phyloP scores from a whole-genome alignment of 208 protist genomes.

The Endotrypanum monterogeii region DNA sequence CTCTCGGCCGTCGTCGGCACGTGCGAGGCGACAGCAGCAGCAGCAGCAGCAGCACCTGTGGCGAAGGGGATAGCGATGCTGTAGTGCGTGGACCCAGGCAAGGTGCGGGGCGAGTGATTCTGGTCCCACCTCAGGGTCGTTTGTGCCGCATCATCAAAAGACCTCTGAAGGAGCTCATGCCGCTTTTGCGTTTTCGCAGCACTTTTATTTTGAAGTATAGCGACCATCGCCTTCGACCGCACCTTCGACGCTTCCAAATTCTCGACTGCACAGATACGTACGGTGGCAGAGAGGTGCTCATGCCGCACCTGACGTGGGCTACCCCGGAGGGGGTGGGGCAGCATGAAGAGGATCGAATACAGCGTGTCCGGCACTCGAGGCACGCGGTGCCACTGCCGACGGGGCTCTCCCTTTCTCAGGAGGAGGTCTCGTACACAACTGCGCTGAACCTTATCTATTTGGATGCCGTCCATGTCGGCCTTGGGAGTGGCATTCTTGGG shows the following conservation, averaged over 20 bases:
- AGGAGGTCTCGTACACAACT: constrained; percentile 31
- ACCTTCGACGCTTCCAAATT: constrained; percentile 69
- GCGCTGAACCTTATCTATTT: constrained; percentile 52
- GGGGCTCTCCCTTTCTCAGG: constrained; percentile 24
- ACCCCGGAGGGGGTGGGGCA: constrained; percentile 5
- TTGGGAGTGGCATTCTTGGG: constrained; percentile 18
- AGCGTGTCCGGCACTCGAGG: constrained; percentile 2
- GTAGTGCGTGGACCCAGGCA: background rate
- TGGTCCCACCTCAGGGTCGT: constrained; percentile 15
- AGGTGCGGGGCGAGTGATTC: background rate
- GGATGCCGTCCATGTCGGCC: constrained; percentile 46
- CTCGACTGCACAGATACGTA: constrained; percentile 48
- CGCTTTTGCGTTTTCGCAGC: constrained; percentile 44
- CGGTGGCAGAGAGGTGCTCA: constrained; percentile 40
- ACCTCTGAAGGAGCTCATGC: constrained; percentile 60
- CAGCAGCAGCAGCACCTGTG: background rate
- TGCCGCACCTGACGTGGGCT: constrained; percentile 73
- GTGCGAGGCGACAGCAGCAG: background rate
- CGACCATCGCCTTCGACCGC: constrained; percentile 32
- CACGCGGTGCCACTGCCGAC: constrained; percentile 29
- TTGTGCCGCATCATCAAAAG: constrained; percentile 42
- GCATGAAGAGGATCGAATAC: constrained; percentile 8
- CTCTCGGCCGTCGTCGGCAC: background rate
- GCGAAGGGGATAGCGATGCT: background rate
- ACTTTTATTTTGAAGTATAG: constrained; percentile 51